Evolutionary conservation across 805 yeast species (phyloP).

Genomic region (Kuraishia borneana): DNA sequence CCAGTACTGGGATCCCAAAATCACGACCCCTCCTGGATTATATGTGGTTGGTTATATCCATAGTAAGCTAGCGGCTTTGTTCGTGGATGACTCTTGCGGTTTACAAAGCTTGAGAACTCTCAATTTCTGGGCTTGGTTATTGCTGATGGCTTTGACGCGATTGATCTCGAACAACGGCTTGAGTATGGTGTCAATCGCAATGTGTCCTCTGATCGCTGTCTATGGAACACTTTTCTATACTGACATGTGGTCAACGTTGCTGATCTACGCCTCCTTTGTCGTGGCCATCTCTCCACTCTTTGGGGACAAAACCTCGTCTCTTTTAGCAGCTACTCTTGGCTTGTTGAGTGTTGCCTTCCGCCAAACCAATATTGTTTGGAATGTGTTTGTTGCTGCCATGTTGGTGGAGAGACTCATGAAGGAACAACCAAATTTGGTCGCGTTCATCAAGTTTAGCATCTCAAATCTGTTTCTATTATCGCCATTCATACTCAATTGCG

Average conservation of each 20-base stretch:
- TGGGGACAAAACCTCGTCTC: conserved; percentile 11
- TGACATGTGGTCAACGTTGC: conserved; percentile 82
- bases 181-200: conserved; percentile 18
- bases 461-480: conserved; percentile 16
- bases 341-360: conserved; percentile 62
- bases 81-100: conserved; percentile 17
- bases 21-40: conserved; percentile 95
- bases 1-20: conserved; percentile 71
- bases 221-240: conserved; percentile 80
- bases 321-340: conserved; percentile 42
- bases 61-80: conserved; percentile 26
- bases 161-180: conserved; percentile 6
- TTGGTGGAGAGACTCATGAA: conserved; percentile 32
- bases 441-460: conserved; percentile 11
- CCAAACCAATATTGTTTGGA: conserved; percentile 91
- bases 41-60: conserved; percentile 39
- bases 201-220: conserved; percentile 63
- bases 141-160: conserved; percentile 22
- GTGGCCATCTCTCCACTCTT: conserved; percentile 23
- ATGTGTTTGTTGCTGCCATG: conserved; percentile 43
- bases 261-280: conserved; percentile 46
- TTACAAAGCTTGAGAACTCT: conserved; percentile 36
- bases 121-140: conserved; percentile 57
- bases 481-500: conserved; percentile 45
- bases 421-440: conserved; percentile 20